These are phyloP conservation scores for Nitzschia palea DNA, from an alignment of 108 stramenopile species.

Conservation along the genomic window DNA sequence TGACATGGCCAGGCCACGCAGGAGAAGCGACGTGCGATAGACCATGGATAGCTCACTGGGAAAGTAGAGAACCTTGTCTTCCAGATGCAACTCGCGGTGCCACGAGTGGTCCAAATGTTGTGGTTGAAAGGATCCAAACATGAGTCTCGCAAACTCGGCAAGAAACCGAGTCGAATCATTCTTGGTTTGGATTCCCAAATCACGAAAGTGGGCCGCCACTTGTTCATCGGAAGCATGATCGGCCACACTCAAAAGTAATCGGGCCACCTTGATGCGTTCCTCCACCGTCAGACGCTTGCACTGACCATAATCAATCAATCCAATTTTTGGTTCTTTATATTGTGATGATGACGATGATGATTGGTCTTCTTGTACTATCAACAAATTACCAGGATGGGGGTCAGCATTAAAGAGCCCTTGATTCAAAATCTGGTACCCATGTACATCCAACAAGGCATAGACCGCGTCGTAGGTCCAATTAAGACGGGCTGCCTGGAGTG, in stretches of 20 bases:
- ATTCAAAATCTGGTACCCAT: slow-evolving; percentile 79
- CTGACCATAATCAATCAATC: slow-evolving; percentile 77
- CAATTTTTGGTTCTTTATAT: slow-evolving; percentile 39
- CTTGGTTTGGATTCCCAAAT: slow-evolving; percentile 60
- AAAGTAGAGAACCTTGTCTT: slow-evolving; percentile 69
- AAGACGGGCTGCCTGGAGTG: slow-evolving; percentile 34
- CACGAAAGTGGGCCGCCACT: slow-evolving; percentile 64
- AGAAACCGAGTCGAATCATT: slow-evolving; percentile 71
- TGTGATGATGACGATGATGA: too few species aligned
- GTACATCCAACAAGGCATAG: slow-evolving; percentile 70
- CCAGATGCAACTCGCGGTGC: slow-evolving; percentile 61
- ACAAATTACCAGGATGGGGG: slow-evolving; percentile 66
- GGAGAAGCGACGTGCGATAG: slow-evolving; percentile 62
- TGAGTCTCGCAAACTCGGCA: slow-evolving; percentile 65
- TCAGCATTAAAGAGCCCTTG: slow-evolving; percentile 71
- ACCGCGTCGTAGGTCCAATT: slow-evolving; percentile 58
- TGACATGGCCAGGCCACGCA: slow-evolving; percentile 70
- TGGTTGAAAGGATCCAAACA: slow-evolving; percentile 68
- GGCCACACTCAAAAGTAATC: slow-evolving; percentile 66
- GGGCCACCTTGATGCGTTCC: slow-evolving; percentile 59
- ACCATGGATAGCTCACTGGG: slow-evolving; percentile 77
- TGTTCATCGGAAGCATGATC: slow-evolving; percentile 60
- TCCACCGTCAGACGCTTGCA: slow-evolving; percentile 52
- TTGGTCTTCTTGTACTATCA: slow-evolving; percentile 39
- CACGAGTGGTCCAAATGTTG: slow-evolving; percentile 59